Percentiles rank a stretch among this genome's conserved stretches.
Evolutionary conservation across 768 basidiomycete genomes (phyloP).

Genomic region (Rossbeevera mucosa): DNA sequence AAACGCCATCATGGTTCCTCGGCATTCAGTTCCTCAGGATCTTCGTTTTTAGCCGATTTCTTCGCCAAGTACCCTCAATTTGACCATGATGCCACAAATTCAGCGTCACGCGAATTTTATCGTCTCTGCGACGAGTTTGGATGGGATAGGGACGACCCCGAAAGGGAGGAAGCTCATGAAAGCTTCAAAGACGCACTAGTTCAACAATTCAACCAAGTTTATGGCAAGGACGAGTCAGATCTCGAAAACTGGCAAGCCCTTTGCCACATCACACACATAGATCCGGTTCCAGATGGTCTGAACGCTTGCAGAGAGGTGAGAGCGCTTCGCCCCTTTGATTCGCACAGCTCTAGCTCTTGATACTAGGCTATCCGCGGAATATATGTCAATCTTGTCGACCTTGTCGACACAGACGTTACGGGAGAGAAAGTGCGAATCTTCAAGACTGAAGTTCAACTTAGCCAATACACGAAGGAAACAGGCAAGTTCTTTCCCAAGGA

Average conservation of each 20-base stretch:
- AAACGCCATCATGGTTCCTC: not conserved
- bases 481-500: slow-evolving; percentile 17
- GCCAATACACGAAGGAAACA: slow-evolving; percentile 1
- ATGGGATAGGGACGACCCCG: not conserved
- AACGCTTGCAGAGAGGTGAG: slow-evolving; percentile 9
- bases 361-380: not conserved
- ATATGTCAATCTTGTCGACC: slow-evolving; percentile 17
- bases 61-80: not conserved
- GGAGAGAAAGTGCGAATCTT: not conserved
- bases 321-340: not conserved
- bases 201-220: slow-evolving; percentile 12
- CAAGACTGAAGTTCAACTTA: slow-evolving; percentile 6
- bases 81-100: not conserved
- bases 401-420: slow-evolving; percentile 11
- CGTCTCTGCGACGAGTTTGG: slow-evolving; percentile 8
- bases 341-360: not conserved
- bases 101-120: slow-evolving; percentile 9
- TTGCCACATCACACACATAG: slow-evolving; percentile 1
- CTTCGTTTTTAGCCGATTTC: not conserved
- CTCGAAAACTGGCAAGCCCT: slow-evolving; percentile 11
- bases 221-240: slow-evolving; percentile 4
- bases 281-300: slow-evolving; percentile 7
- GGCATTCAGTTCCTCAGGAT: not conserved
- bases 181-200: slow-evolving; percentile 14
- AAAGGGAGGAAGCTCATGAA: not conserved